These are phyloP conservation scores for Emmonsiellopsis sp. DNA, from an alignment of 2,329 filamentous ascomycete genomes.

Conservation along the genomic window DNA sequence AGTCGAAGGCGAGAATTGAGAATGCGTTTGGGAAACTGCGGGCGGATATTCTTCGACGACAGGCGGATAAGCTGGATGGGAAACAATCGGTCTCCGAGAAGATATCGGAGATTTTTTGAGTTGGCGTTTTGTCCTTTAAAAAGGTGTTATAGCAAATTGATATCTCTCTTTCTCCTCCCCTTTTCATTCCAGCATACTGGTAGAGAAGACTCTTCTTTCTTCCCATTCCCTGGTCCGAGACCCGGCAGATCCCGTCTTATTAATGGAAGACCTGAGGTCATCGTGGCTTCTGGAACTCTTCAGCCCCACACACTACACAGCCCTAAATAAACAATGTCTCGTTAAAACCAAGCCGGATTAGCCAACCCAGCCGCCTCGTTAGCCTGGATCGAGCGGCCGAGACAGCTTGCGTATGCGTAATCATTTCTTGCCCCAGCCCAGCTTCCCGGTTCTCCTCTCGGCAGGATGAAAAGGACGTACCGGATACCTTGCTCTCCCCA, in stretches of 20 bases:
- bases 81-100: slow-evolving; percentile 11
- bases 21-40: slow-evolving; percentile 53
- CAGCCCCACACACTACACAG: background rate
- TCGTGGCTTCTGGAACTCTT: no score
- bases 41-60: slow-evolving; percentile 52
- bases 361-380: no score
- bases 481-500: no score
- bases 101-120: background rate
- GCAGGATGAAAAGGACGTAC: background rate
- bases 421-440: background rate
- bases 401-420: background rate
- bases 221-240: background rate
- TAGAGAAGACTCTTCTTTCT: background rate
- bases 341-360: no score
- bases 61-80: slow-evolving; percentile 48
- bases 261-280: no score
- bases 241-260: no score
- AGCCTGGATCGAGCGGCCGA: background rate
- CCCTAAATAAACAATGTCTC: background rate
- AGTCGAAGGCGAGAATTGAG: slow-evolving; percentile 48
- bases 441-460: background rate
- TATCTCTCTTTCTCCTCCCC: background rate
- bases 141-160: no score
- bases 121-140: no score
- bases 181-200: no score